Base-by-base conservation (phyloP, 306 rosid species). In the Lathyrus oleraceus region DNA sequence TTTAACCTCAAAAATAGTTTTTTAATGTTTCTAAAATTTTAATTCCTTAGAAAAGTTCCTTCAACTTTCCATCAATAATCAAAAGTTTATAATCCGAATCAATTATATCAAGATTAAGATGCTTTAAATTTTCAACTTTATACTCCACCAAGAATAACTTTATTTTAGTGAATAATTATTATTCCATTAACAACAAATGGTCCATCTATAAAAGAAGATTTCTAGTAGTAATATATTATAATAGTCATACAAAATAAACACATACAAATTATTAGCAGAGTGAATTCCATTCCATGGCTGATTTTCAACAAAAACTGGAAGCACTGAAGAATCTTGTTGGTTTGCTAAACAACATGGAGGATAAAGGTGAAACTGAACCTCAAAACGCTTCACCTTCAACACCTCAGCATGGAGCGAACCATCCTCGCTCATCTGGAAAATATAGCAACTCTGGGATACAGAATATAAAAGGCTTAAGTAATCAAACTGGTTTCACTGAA, bases 241-340 rank as follows among this genome's bases (percentile, higher is more conserved):
- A n/a, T n/a, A n/a, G n/a, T n/a, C 39, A 35, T 35, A 35, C 39
- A 35, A 28, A 28, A 32, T 32, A 30, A 30, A 30, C 5, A 30
- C 35, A 30, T 0, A 30, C 0, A 60, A 9, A 9, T 38, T 65
- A 8, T 10, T 44, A 65, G 40, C 14, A 66, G 16, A 13, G 39
- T 59, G 0, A 40, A 2, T 9, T 12, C 42, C 3, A 47, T 3
- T n/a, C 35, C 27, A 69, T 80, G 83, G 61, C 65, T 63, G 77
- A 80, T 21, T 5, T 80, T 63, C 77, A 75, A 39, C 77, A 47
- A 75, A 69, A 80, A 21, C 42, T 74, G 0, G 58, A 74, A 14
- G 80, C 83, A 14, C 74, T 80, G 3, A 70, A 47, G 77, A 70
- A 74, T 25, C 83, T 80, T 12, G 70, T 74, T 63, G 77, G 61